Evolutionary conservation across 1,139 yeast species (phyloP).

Genomic region (Casaregolazyma suthepensis): DNA sequence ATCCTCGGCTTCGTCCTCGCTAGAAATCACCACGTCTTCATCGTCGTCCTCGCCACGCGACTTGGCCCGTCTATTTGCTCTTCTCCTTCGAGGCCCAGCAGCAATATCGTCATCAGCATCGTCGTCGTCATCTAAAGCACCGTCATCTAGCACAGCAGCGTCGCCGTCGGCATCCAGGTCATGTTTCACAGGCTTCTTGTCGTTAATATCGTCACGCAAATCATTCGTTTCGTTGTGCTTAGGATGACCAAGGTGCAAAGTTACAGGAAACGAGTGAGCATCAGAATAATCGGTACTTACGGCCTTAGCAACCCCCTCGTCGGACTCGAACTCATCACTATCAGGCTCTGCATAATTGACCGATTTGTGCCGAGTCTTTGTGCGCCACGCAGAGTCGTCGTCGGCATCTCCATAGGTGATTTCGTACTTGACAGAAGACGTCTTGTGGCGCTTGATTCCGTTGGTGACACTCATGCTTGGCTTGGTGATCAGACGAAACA

Average conservation of each 20-base stretch:
- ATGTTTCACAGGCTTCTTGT: slow-evolving; percentile 18
- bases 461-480: slow-evolving; percentile 2
- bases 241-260: slow-evolving; percentile 18
- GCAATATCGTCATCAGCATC: slow-evolving; percentile 15
- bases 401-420: slow-evolving; percentile 9
- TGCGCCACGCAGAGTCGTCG: slow-evolving; percentile 6
- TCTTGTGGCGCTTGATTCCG: slow-evolving; percentile 9
- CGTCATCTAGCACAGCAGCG: slow-evolving; percentile 1
- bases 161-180: slow-evolving; percentile 11
- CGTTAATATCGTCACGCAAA: slow-evolving; percentile 10
- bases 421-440: slow-evolving; percentile 8
- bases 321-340: slow-evolving; percentile 13
- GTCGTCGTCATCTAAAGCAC: slow-evolving; percentile 13
- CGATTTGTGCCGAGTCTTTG: slow-evolving; percentile 9
- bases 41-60: slow-evolving; percentile 8
- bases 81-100: slow-evolving; percentile 20
- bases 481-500: not conserved
- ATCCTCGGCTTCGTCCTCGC: slow-evolving; percentile 18
- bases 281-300: slow-evolving; percentile 6
- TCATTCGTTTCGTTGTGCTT: slow-evolving; percentile 12
- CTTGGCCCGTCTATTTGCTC: slow-evolving; percentile 7
- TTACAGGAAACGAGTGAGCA: slow-evolving; percentile 17
- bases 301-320: slow-evolving; percentile 9
- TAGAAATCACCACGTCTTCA: slow-evolving; percentile 10
- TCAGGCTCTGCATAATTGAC: slow-evolving; percentile 19